Percentiles rank a stretch among this genome's conserved stretches.
Conservation (phyloP, 371 early-diverging fungal genomes). For the Mucor saturninus region DNA sequence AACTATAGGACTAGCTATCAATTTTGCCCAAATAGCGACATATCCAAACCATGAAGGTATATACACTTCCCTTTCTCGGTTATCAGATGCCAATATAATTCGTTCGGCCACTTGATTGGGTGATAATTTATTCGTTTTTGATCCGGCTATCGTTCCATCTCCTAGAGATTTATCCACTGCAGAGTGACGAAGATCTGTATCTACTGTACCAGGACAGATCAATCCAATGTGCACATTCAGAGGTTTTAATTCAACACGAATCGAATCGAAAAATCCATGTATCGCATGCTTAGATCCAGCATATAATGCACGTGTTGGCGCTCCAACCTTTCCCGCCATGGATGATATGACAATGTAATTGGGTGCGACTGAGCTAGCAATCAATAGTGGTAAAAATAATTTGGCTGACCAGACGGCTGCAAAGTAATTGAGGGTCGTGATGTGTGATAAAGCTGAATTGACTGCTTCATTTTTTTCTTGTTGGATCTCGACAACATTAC, state of each 20-base stretch:
- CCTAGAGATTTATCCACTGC: constrained; percentile 64
- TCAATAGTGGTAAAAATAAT: constrained; percentile 64
- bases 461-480: constrained; percentile 4
- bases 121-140: constrained; percentile 65
- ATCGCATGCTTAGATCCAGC: constrained; percentile 84
- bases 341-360: constrained; percentile 82
- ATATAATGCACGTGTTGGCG: constrained; percentile 86
- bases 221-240: constrained; percentile 68
- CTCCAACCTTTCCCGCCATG: constrained; percentile 77
- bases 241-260: constrained; percentile 75
- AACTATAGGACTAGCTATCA: constrained; percentile 66
- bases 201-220: constrained; percentile 80
- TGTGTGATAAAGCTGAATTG: constrained; percentile 37
- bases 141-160: constrained; percentile 47
- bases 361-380: constrained; percentile 48
- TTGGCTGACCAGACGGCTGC: constrained; percentile 68
- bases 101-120: constrained; percentile 62
- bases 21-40: constrained; percentile 54
- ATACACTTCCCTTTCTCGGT: constrained; percentile 59
- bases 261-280: constrained; percentile 84
- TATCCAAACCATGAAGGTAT: constrained; percentile 68
- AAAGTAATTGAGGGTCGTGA: constrained; percentile 69
- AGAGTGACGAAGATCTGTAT: constrained; percentile 71
- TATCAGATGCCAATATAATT: constrained; percentile 69
- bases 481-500: neutral